Percentiles rank a stretch among this genome's conserved stretches.
Conservation (phyloP, 176 grass and related monocot genomes). For the Puya raimondii region DNA sequence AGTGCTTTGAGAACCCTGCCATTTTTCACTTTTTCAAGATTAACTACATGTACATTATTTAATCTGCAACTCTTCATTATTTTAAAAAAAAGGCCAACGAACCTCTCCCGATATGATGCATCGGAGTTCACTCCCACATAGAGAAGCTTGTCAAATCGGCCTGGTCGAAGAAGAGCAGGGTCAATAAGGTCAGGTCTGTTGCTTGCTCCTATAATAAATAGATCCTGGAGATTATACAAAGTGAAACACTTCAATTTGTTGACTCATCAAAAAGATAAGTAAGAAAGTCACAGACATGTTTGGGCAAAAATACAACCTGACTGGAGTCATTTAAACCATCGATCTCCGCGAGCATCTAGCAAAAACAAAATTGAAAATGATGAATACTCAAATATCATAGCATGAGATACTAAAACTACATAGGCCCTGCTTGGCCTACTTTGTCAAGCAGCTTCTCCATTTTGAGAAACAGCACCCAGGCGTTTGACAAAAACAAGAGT, state of each 20-base stretch:
- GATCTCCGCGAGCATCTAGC: constrained; percentile 93
- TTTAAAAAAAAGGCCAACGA: constrained; percentile 7
- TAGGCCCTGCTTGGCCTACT: too few relatives aligned
- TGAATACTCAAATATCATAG: background rate
- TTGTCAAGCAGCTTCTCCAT: too few relatives aligned
- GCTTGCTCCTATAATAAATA: constrained; percentile 96
- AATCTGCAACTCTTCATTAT: background rate
- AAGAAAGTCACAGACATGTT: background rate
- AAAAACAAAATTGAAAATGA: constrained; percentile 13
- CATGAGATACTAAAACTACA: too few relatives aligned
- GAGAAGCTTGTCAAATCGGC: constrained; percentile 89
- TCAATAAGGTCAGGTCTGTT: constrained; percentile 97
- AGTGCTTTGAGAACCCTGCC: constrained; percentile 87
- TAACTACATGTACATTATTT: background rate
- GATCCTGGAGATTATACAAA: constrained; percentile 31
- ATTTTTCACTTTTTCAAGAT: background rate
- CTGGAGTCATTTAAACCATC: constrained; percentile 86
- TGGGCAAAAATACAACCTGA: constrained; percentile 46
- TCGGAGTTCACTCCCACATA: constrained; percentile 91
- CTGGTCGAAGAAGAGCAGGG: constrained; percentile 81
- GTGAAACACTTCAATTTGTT: background rate
- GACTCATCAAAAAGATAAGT: background rate
- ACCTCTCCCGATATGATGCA: constrained; percentile 77
- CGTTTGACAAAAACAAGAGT: background rate
- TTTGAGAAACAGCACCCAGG: too few relatives aligned